phyloP scores from a whole-genome alignment of 73 alveolate species.

The Paraurostyla sp. region DNA sequence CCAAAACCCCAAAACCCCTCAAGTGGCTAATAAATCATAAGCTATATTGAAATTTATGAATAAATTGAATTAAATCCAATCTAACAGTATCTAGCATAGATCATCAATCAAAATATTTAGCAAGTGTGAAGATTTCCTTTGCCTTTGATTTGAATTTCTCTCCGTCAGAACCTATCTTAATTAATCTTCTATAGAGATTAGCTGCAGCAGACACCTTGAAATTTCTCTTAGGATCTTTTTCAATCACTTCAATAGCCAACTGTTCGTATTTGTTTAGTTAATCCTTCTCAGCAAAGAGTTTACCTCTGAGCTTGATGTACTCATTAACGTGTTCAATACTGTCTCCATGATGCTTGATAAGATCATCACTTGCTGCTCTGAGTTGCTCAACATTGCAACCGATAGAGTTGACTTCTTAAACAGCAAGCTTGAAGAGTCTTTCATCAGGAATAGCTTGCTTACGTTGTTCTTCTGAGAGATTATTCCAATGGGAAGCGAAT shows the following conservation, averaged over 20 bases:
- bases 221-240: neutral
- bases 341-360: neutral
- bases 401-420: neutral
- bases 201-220: constrained; percentile 26
- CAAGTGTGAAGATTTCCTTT: neutral
- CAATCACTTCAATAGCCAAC: neutral
- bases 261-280: neutral
- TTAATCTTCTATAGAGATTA: constrained; percentile 7
- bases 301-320: constrained; percentile 19
- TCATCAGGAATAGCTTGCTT: constrained; percentile 30
- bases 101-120: neutral
- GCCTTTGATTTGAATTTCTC: constrained; percentile 26
- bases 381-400: neutral
- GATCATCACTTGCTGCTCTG: neutral
- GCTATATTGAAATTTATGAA: neutral
- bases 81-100: too few species aligned
- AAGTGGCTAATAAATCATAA: neutral
- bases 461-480: constrained; percentile 8
- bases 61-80: neutral
- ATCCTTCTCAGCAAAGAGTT: constrained; percentile 1
- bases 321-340: constrained; percentile 19
- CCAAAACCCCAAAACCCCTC: neutral
- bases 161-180: neutral
- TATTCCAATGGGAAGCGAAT: constrained; percentile 10
- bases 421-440: neutral